Conservation (phyloP, 2,329 filamentous ascomycete genomes). For the Epichloe sp. region DNA sequence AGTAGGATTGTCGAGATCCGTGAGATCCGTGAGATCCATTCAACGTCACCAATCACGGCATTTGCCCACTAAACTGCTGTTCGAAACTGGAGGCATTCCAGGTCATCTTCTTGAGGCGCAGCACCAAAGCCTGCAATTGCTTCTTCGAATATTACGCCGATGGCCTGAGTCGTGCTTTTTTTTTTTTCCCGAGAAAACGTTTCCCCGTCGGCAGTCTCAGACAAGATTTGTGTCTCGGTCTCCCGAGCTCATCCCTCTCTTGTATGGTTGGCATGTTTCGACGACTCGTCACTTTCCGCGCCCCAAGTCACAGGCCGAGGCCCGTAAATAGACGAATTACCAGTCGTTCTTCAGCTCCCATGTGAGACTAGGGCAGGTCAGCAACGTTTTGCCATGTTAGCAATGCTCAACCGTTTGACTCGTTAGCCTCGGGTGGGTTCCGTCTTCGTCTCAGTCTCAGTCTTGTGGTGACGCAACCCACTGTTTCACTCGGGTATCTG, state of each 20-base stretch:
- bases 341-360: background rate
- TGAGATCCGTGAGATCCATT: too few species aligned
- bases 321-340: background rate
- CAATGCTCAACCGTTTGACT: background rate
- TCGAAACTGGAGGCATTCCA: background rate
- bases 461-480: background rate
- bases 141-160: background rate
- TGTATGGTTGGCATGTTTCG: background rate
- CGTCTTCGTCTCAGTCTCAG: background rate
- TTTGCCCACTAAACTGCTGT: background rate
- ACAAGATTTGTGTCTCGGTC: background rate
- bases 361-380: background rate
- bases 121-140: background rate
- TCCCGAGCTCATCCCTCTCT: background rate
- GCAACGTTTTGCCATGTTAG: background rate
- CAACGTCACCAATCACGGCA: too few species aligned
- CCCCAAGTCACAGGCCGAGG: background rate
- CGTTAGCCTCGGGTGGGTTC: background rate
- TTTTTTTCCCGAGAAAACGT: conserved; percentile 1
- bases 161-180: background rate
- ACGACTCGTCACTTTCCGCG: conserved; percentile 1
- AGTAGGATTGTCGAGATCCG: too few species aligned
- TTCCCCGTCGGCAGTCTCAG: background rate
- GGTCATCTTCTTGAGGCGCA: background rate
- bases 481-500: background rate